phyloP scores from a whole-genome alignment of 345 rosid species.

The Bruguiera gymnorhiza region DNA sequence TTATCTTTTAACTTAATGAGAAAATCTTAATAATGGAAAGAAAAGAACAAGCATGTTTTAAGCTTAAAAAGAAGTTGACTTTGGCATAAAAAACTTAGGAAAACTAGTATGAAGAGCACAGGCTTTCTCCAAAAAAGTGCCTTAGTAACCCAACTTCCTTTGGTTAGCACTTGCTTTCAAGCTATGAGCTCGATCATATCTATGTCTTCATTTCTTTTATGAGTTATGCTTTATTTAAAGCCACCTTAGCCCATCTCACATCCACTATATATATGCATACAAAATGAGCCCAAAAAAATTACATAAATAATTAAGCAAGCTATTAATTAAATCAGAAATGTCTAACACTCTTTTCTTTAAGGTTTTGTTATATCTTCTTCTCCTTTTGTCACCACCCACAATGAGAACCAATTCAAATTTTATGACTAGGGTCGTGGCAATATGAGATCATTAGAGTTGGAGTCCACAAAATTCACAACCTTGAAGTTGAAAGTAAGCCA shows the following conservation, averaged over 20 bases:
- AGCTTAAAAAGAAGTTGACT: conserved; percentile 17
- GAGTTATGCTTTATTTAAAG: conserved; percentile 31
- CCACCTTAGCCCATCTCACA: not conserved
- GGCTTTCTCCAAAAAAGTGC: conserved; percentile 34
- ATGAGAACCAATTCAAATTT: not conserved
- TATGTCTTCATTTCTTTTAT: conserved; percentile 22
- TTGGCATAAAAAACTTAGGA: conserved; percentile 8
- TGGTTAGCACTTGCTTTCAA: conserved; percentile 8
- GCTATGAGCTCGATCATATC: conserved; percentile 19
- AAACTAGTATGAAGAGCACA: conserved; percentile 40
- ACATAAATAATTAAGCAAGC: not conserved
- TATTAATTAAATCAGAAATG: conserved; percentile 12
- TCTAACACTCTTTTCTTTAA: conserved; percentile 13
- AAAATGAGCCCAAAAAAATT: not conserved
- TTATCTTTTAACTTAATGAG: not conserved
- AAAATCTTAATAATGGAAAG: not conserved
- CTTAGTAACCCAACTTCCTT: conserved; percentile 1
- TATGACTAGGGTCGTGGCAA: not conserved
- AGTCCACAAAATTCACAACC: conserved; percentile 2
- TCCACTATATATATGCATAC: not conserved
- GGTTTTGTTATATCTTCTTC: conserved; percentile 19
- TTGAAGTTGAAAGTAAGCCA: conserved; percentile 22
- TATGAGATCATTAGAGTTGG: conserved; percentile 27
- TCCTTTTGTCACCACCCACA: conserved; percentile 23
- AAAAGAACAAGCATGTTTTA: not conserved